Evolutionary conservation across 2,329 filamentous ascomycete genomes (phyloP).

Genomic region (Hypoxylon sp.): DNA sequence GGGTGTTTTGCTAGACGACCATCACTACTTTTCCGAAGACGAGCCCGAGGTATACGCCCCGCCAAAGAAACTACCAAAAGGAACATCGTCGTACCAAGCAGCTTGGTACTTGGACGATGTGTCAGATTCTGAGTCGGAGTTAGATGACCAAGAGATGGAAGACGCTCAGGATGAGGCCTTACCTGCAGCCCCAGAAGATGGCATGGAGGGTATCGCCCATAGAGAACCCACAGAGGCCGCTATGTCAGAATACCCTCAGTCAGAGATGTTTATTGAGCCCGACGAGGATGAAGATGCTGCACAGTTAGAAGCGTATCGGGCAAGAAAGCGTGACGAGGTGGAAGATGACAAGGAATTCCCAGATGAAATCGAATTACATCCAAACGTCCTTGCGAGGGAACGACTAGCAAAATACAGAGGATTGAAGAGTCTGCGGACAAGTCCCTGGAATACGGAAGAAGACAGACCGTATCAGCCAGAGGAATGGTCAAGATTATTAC

Average conservation of each 20-base stretch:
- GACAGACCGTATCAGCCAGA: conserved; percentile 89
- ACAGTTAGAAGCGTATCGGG: conserved; percentile 85
- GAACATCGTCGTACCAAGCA: conserved; percentile 93
- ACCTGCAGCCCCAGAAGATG: conserved; percentile 81
- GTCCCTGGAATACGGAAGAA: conserved; percentile 89
- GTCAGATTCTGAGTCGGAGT: conserved; percentile 85
- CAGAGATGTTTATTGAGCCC: conserved; percentile 88
- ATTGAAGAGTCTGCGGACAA: conserved; percentile 89
- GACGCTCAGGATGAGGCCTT: conserved; percentile 58
- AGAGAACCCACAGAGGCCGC: conserved; percentile 80
- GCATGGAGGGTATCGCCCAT: conserved; percentile 76
- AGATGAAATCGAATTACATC: conserved; percentile 95
- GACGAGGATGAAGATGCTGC: conserved; percentile 84
- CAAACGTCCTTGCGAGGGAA: conserved; percentile 87
- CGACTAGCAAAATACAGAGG: conserved; percentile 88
- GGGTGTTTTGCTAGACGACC: conserved; percentile 93
- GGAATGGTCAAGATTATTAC: conserved; percentile 88
- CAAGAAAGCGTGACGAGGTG: conserved; percentile 81
- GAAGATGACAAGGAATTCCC: conserved; percentile 96
- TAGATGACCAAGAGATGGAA: conserved; percentile 70
- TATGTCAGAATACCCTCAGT: conserved; percentile 91
- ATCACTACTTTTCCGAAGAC: conserved; percentile 97
- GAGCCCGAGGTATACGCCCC: conserved; percentile 71
- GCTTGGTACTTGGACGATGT: conserved; percentile 88
- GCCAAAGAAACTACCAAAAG: conserved; percentile 85